Percentiles rank a stretch among this genome's conserved stretches.
phyloP scores from a whole-genome alignment of 345 rosid genomes.

The Diplotaxis tenuifolia region DNA sequence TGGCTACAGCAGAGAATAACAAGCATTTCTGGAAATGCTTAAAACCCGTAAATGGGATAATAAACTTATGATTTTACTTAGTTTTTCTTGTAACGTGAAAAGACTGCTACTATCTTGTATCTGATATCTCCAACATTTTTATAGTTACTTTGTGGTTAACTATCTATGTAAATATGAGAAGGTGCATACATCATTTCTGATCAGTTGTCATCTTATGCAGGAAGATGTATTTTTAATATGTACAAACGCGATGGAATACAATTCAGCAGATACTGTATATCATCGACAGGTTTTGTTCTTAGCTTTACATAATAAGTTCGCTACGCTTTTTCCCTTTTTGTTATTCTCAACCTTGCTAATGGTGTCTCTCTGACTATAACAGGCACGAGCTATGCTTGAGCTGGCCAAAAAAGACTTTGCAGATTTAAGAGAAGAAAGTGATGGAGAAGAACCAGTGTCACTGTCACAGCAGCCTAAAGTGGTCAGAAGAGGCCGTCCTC shows the following conservation, averaged over 20 bases:
- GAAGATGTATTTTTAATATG: slow-evolving; percentile 69
- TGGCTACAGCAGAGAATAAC: too few species aligned
- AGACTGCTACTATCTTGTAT: neutral
- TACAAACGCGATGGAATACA: slow-evolving; percentile 91
- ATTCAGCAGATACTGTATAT: slow-evolving; percentile 76
- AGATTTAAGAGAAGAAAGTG: slow-evolving; percentile 80
- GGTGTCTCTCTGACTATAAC: slow-evolving; percentile 1
- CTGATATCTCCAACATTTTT: neutral
- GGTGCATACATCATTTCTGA: neutral
- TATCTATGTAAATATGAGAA: slow-evolving; percentile 2
- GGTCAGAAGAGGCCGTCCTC: slow-evolving; percentile 42
- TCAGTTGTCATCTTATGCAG: slow-evolving; percentile 40
- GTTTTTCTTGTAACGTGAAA: neutral
- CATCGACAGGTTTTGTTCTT: slow-evolving; percentile 59
- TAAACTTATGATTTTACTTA: neutral
- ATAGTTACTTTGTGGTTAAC: neutral
- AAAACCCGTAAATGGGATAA: neutral
- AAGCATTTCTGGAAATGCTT: too few species aligned
- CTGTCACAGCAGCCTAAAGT: slow-evolving; percentile 50
- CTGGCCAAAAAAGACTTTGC: slow-evolving; percentile 76
- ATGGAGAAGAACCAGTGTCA: slow-evolving; percentile 50
- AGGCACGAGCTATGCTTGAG: slow-evolving; percentile 91
- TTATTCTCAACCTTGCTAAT: neutral
- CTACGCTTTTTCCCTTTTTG: neutral
- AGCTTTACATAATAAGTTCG: neutral